A percentile compares a stretch with the other conserved stretches of the same genome.
These are phyloP conservation scores for Fusarium redolens DNA, from an alignment of 2,329 filamentous ascomycete genomes.

Conservation along the genomic window DNA sequence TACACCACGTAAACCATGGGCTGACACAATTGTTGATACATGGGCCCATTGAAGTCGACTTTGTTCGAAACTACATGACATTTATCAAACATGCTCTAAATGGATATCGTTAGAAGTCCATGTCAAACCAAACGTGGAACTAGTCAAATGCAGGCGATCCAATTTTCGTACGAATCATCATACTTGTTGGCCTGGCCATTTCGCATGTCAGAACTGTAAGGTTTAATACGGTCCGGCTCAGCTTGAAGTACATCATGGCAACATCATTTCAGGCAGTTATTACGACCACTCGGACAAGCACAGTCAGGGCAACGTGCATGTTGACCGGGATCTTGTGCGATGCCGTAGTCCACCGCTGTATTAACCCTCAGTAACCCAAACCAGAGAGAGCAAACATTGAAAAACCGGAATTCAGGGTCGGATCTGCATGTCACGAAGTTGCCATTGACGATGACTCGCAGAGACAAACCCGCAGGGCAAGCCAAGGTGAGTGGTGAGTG, in stretches of 20 bases:
- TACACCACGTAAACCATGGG: conserved; percentile 36
- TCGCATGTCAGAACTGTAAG: conserved; percentile 9
- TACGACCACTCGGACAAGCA: neutral
- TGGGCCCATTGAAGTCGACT: conserved; percentile 11
- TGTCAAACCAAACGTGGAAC: conserved; percentile 20
- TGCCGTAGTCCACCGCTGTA: neutral
- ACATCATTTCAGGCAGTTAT: conserved; percentile 22
- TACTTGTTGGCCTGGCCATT: conserved; percentile 8
- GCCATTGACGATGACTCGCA: conserved; percentile 44
- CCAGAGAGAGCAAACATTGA: conserved; percentile 1
- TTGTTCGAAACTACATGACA: conserved; percentile 34
- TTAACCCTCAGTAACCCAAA: conserved; percentile 1
- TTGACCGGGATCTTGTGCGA: conserved; percentile 2
- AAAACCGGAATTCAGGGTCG: conserved; percentile 39
- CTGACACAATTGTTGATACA: conserved; percentile 37
- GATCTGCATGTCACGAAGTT: conserved; percentile 44
- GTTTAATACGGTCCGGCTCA: conserved; percentile 13
- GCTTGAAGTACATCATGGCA: conserved; percentile 17
- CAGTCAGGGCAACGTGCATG: neutral
- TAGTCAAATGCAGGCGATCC: conserved; percentile 17
- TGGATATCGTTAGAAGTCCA: conserved; percentile 13
- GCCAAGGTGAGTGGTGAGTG: conserved; percentile 23
- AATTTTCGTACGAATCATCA: conserved; percentile 19
- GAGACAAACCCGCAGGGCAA: conserved; percentile 23
- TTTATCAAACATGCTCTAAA: conserved; percentile 11